Evolutionary conservation across 2,329 filamentous ascomycete species (phyloP).

Genomic region (Rugonectria rugulosa): DNA sequence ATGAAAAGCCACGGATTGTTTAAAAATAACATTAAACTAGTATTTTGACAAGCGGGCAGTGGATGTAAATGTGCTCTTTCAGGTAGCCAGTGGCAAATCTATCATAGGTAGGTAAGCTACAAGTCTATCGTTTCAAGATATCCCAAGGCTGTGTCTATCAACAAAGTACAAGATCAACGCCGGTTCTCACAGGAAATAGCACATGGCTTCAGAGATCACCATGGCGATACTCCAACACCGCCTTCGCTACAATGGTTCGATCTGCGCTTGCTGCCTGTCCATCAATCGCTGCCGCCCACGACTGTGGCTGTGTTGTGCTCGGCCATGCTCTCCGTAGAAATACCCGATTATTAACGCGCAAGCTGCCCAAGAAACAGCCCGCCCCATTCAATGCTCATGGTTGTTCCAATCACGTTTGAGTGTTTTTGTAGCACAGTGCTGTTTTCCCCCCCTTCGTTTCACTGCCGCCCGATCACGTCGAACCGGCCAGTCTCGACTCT

Average conservation of each 20-base stretch:
- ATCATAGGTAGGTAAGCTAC: background rate
- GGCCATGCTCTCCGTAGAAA: background rate
- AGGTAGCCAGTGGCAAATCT: too few relatives aligned
- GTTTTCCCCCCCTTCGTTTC: slow-evolving; percentile 10
- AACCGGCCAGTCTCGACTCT: slow-evolving; percentile 76
- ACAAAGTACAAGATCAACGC: too few relatives aligned
- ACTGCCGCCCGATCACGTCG: slow-evolving; percentile 68
- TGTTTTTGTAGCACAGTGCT: background rate
- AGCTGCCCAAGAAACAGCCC: background rate
- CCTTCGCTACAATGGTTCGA: background rate
- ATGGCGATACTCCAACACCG: background rate
- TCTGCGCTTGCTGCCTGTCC: too few relatives aligned
- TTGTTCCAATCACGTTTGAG: background rate
- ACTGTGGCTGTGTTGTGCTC: background rate
- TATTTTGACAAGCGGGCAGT: too few relatives aligned
- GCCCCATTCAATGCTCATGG: background rate
- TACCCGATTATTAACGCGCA: background rate
- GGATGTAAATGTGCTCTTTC: too few relatives aligned
- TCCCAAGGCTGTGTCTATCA: too few relatives aligned
- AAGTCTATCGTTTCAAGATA: background rate
- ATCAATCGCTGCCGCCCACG: background rate
- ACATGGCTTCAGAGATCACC: background rate
- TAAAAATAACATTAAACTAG: too few relatives aligned
- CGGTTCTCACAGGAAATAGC: background rate
- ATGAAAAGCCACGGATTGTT: too few relatives aligned